A percentile compares a stretch with the other conserved stretches of the same genome.
Evolutionary conservation across 1,284 basidiomycete genomes (phyloP).

Genomic region (Malassezia sympodialis): DNA sequence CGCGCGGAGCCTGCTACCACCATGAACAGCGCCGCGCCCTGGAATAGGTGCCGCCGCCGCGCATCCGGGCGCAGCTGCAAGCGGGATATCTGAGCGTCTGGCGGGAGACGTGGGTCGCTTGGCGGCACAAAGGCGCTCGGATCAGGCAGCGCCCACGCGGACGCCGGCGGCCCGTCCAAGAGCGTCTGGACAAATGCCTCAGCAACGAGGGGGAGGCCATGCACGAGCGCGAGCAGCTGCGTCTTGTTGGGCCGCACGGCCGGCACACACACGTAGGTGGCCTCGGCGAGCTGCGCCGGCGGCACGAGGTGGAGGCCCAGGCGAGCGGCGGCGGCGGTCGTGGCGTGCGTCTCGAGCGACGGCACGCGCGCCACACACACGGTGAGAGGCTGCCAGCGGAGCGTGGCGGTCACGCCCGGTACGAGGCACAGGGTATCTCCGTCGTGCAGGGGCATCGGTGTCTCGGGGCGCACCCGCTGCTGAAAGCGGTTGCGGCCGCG

Average conservation of each 20-base stretch:
- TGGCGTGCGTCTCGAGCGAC: neutral
- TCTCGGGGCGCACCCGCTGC: constrained; percentile 14
- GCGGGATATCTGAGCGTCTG: neutral
- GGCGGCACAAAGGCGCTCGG: neutral
- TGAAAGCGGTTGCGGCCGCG: constrained; percentile 15
- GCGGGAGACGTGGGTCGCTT: neutral
- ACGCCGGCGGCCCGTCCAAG: neutral
- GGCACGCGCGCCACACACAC: constrained; percentile 5
- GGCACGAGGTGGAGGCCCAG: constrained; percentile 10
- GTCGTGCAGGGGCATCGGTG: constrained; percentile 2
- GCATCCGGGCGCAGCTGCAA: neutral
- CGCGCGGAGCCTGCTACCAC: neutral
- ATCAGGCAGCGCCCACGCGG: neutral
- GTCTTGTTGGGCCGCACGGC: constrained; percentile 10
- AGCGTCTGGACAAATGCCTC: neutral
- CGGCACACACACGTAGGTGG: constrained; percentile 9
- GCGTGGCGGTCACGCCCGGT: neutral
- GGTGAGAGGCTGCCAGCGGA: constrained; percentile 6
- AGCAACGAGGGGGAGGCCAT: constrained; percentile 5
- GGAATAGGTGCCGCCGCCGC: constrained; percentile 1
- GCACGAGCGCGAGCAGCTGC: constrained; percentile 13
- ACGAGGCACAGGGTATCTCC: constrained; percentile 6
- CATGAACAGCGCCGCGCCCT: neutral
- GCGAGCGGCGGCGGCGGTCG: neutral
- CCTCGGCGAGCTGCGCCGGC: neutral